phyloP scores from a whole-genome alignment of 768 basidiomycete species.

The Myochromella boudieri region DNA sequence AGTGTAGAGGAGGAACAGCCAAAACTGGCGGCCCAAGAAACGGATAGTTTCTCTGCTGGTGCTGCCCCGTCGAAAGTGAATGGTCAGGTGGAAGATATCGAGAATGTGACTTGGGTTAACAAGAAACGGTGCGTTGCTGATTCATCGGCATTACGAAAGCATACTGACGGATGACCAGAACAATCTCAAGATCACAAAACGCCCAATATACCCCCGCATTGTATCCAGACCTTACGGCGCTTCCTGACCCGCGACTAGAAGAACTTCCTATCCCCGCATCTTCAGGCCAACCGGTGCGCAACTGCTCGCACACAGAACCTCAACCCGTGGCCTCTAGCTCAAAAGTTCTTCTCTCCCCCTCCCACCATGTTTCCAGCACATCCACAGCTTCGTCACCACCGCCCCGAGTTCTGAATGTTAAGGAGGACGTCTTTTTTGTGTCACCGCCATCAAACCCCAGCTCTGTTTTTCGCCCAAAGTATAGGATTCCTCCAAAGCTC shows the following conservation, averaged over 20 bases:
- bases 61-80: too few species aligned
- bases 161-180: too few species aligned
- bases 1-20: too few species aligned
- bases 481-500: slow-evolving; percentile 16
- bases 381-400: neutral
- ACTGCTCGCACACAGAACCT: neutral
- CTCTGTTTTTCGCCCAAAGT: neutral
- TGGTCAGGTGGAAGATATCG: too few species aligned
- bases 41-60: too few species aligned
- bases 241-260: slow-evolving; percentile 5
- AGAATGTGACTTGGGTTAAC: too few species aligned
- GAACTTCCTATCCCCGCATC: neutral
- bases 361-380: neutral
- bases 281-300: neutral
- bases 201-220: neutral
- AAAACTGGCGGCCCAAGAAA: too few species aligned
- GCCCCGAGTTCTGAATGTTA: neutral
- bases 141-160: too few species aligned
- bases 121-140: too few species aligned
- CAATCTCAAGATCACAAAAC: neutral
- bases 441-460: slow-evolving; percentile 8
- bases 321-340: slow-evolving; percentile 17
- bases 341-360: slow-evolving; percentile 10
- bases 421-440: slow-evolving; percentile 16
- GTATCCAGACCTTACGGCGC: slow-evolving; percentile 10